These are phyloP conservation scores for Tubosaeta brunneosetosa DNA, from an alignment of 768 basidiomycete species.

Conservation along the genomic window DNA sequence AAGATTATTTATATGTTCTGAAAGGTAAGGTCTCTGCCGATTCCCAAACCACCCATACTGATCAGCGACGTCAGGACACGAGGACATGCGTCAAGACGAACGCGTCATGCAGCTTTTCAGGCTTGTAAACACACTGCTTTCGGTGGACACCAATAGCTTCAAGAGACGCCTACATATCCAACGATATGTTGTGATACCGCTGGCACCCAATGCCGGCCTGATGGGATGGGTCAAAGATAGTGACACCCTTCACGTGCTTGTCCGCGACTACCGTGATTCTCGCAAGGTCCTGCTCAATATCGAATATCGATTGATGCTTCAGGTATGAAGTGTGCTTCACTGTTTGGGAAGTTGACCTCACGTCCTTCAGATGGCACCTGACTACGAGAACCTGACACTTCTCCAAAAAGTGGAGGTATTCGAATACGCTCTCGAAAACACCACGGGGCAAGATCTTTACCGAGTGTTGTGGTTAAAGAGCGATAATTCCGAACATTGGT, in stretches of 20 bases:
- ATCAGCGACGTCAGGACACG: conserved; percentile 62
- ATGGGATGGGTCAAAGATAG: conserved; percentile 94
- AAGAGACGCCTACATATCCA: conserved; percentile 95
- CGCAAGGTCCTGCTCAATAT: conserved; percentile 96
- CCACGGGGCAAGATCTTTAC: conserved; percentile 96
- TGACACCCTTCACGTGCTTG: conserved; percentile 93
- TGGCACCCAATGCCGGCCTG: conserved; percentile 93
- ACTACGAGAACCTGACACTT: conserved; percentile 90
- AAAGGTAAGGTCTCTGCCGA: conserved; percentile 57
- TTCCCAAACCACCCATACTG: background rate
- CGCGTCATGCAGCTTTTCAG: conserved; percentile 99
- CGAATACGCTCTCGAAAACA: conserved; percentile 97
- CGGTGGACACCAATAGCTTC: conserved; percentile 91
- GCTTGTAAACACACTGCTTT: conserved; percentile 90
- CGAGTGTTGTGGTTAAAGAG: conserved; percentile 96
- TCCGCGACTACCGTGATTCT: conserved; percentile 93
- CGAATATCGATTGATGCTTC: conserved; percentile 97
- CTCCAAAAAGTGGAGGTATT: conserved; percentile 99
- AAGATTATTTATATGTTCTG: conserved; percentile 86
- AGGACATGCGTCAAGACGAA: conserved; percentile 98
- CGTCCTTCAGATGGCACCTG: conserved; percentile 85
- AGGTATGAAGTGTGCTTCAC: conserved; percentile 75
- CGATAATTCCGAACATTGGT: conserved; percentile 93
- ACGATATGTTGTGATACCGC: conserved; percentile 85
- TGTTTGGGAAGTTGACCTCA: background rate